Conservation (phyloP, 352 stramenopile genomes). For the Pythium diclinum region DNA sequence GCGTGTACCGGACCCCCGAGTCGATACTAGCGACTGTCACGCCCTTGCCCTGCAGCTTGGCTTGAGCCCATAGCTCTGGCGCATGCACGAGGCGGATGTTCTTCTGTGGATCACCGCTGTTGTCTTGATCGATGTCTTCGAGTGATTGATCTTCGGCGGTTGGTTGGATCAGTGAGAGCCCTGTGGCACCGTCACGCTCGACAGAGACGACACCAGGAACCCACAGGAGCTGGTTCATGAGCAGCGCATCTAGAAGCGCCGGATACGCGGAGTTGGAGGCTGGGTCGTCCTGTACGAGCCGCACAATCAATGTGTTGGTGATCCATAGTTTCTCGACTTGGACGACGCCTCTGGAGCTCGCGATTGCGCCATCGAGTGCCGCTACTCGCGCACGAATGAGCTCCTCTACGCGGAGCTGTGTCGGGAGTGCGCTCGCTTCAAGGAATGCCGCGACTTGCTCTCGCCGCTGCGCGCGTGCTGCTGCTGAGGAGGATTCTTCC, state of each 20-base stretch:
- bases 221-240: constrained; percentile 25
- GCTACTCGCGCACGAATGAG: constrained; percentile 15
- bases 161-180: constrained; percentile 17
- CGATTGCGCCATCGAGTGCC: background rate
- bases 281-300: background rate
- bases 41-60: constrained; percentile 29
- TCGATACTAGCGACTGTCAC: constrained; percentile 71
- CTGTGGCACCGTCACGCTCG: constrained; percentile 33
- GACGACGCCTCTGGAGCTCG: background rate
- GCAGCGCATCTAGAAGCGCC: constrained; percentile 16
- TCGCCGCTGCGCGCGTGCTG: constrained; percentile 15
- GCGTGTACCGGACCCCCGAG: constrained; percentile 66
- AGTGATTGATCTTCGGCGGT: constrained; percentile 11
- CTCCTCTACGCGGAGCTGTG: constrained; percentile 1
- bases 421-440: background rate
- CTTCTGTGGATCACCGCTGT: constrained; percentile 22
- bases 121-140: constrained; percentile 3
- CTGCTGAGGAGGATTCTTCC: background rate
- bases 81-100: constrained; percentile 55
- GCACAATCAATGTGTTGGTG: constrained; percentile 56
- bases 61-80: constrained; percentile 42
- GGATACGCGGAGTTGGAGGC: background rate
- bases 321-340: constrained; percentile 45
- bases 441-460: constrained; percentile 19
- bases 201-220: constrained; percentile 45